Conservation (phyloP, 352 stramenopile species). For the Globisporangium canariense region DNA sequence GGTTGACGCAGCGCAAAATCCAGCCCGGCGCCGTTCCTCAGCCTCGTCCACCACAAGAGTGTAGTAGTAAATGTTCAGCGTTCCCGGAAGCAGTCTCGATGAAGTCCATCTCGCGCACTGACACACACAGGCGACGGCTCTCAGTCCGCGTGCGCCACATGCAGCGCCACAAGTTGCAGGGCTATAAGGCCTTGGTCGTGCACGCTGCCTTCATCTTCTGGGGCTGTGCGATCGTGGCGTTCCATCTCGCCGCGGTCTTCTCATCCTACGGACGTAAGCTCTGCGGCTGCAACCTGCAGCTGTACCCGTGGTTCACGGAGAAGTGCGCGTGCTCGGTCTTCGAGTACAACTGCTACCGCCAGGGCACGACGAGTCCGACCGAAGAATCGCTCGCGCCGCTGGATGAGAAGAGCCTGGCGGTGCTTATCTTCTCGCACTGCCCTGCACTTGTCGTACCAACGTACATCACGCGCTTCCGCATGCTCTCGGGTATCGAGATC, state of each 20-base stretch:
- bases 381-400: constrained; percentile 11
- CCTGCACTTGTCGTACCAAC: constrained; percentile 15
- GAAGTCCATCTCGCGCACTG: background rate
- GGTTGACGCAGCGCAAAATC: background rate
- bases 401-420: constrained; percentile 15
- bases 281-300: constrained; percentile 12
- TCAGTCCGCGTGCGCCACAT: constrained; percentile 7
- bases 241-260: constrained; percentile 5
- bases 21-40: background rate
- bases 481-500: constrained; percentile 25
- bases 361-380: background rate
- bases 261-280: background rate
- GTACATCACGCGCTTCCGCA: constrained; percentile 16
- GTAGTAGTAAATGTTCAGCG: background rate
- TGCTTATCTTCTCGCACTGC: constrained; percentile 25
- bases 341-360: constrained; percentile 14
- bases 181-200: background rate
- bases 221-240: constrained; percentile 1
- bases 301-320: constrained; percentile 12
- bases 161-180: constrained; percentile 10
- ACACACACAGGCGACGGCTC: background rate
- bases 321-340: constrained; percentile 23
- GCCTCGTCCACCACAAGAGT: background rate
- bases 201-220: constrained; percentile 12
- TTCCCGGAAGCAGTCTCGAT: background rate